phyloP scores from a whole-genome alignment of 208 protist species.

The Leishmania major region DNA sequence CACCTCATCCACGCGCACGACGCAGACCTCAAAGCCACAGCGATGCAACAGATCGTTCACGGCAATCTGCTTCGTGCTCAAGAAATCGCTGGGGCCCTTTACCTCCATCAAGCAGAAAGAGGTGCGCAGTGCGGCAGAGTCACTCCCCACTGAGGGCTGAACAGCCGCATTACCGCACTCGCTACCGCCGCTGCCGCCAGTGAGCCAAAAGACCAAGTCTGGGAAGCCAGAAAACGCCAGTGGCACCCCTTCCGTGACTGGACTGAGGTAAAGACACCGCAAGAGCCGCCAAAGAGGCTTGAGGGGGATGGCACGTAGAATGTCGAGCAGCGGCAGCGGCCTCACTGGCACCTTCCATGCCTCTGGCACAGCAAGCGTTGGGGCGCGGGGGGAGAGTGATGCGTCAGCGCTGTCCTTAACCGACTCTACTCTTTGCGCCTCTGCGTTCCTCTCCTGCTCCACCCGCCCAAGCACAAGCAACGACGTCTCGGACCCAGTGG shows the following conservation, averaged over 20 bases:
- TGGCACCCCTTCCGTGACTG: conserved; percentile 49
- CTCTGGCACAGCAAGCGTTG: conserved; percentile 14
- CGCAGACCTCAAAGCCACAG: conserved; percentile 79
- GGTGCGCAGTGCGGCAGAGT: no score
- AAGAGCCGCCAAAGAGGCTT: conserved; percentile 58
- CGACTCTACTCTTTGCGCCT: not conserved
- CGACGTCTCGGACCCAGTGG: not conserved
- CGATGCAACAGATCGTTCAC: conserved; percentile 70
- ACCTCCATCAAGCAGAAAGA: conserved; percentile 79
- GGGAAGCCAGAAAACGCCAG: conserved; percentile 76
- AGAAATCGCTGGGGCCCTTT: conserved; percentile 69
- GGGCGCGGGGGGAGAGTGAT: not conserved
- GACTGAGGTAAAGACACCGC: conserved; percentile 54
- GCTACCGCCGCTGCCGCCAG: not conserved
- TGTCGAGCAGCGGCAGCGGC: conserved; percentile 54
- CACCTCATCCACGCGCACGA: conserved; percentile 93
- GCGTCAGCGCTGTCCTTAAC: not conserved
- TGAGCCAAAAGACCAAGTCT: conserved; percentile 74
- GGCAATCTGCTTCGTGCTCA: conserved; percentile 69
- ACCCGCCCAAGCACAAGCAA: not conserved
- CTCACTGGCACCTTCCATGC: conserved; percentile 45
- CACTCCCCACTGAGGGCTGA: not conserved
- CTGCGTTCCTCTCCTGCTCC: not conserved
- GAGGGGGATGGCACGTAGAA: conserved; percentile 57
- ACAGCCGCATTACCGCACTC: not conserved